Percentiles rank a stretch among this genome's conserved stretches.
Evolutionary conservation across 208 protist genomes (phyloP).

Genomic region (Naegleria fowleri): DNA sequence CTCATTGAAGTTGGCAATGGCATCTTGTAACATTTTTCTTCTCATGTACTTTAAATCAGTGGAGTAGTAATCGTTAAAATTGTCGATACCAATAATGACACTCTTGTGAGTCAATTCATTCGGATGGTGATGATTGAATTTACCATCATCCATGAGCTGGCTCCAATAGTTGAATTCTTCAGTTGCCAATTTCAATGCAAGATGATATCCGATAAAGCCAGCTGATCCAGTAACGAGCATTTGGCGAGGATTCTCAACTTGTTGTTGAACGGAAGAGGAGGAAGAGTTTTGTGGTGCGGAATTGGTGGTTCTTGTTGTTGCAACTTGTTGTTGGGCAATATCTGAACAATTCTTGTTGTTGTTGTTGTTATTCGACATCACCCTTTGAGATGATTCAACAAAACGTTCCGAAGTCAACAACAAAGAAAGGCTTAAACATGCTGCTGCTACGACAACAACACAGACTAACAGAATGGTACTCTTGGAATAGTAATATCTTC

Average conservation of each 20-base stretch:
- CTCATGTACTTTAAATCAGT: constrained; percentile 39
- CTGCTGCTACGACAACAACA: too few relatives aligned
- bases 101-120: not conserved
- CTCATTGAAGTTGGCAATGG: not conserved
- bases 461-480: not conserved
- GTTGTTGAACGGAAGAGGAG: too few relatives aligned
- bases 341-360: too few relatives aligned
- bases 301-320: too few relatives aligned
- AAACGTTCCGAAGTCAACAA: too few relatives aligned
- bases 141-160: not conserved
- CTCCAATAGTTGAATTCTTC: not conserved
- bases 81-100: constrained; percentile 49
- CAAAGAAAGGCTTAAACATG: too few relatives aligned
- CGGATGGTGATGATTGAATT: not conserved
- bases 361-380: too few relatives aligned
- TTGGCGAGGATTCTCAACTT: not conserved
- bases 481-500: not conserved
- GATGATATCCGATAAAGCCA: constrained; percentile 59
- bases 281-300: too few relatives aligned
- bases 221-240: constrained; percentile 50
- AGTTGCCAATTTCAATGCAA: constrained; percentile 9
- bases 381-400: too few relatives aligned
- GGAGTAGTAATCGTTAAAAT: constrained; percentile 56
- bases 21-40: constrained; percentile 27
- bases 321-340: too few relatives aligned